Evolutionary conservation across 176 grass and related monocot species (phyloP), one percentile per base, ranked within the genome.

Genomic region (Aechmea fasciata): DNA sequence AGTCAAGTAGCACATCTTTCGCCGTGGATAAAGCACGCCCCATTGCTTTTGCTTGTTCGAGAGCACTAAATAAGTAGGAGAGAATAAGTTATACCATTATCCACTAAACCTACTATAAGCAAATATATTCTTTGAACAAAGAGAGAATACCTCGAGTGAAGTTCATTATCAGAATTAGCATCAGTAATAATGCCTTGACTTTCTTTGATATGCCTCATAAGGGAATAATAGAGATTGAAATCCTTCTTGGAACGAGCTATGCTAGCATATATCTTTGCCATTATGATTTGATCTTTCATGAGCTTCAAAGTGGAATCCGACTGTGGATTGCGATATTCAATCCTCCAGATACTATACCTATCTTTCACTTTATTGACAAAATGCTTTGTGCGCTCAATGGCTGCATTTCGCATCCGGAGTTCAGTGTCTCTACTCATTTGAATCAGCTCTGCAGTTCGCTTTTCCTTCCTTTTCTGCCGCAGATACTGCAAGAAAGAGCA

Each of bases 1-100:
- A 68, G 57, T 68, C 83, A 66, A 71, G 84, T 26, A 90, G 72
- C 66, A 81, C 73, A 83, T 88, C 82, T 83, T 84, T 90, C 52
- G 94, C 89, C 53, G 72, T 71, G 69, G 94, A 87, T 48, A 93
- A 62, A 1, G 78, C 75, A 69, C 80, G 81, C 1, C 94, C 87
- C 84, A 99, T 93, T 75, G 82, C 84, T 99, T 99, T 99, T 59
- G 94, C 94, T 76, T 64, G 75, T 71, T 82, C 79, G 72, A 99
- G 79, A 69, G 94, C 89, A 77, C 94, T 93, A 80, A 11, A 89
- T 24, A 76, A 86, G 33, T 28, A 80, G 64, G 12, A 77, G 65
- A 41, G 15, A 66, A 50, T 64, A 66, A 84, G 67, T 65, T n/a
- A 65, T 51, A 15, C 51, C 25, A 78, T 78, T 64, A 28, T 73